phyloP scores from a whole-genome alignment of 768 basidiomycete species.

The Cytidiella melzeri region DNA sequence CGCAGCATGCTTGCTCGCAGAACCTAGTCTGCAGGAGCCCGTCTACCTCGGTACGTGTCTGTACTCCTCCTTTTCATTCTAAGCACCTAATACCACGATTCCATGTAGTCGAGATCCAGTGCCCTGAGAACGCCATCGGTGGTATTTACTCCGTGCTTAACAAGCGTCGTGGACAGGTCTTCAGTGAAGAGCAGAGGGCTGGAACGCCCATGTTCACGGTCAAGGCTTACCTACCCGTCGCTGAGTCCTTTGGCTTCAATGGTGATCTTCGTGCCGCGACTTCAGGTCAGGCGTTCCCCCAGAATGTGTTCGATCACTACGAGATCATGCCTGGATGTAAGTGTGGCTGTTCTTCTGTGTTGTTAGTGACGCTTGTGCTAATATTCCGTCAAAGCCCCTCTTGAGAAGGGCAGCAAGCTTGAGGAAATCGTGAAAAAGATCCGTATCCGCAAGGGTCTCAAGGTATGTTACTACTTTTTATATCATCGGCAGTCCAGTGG shows the following conservation, averaged over 20 bases:
- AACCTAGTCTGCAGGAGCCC: constrained; percentile 91
- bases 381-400: constrained; percentile 42
- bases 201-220: constrained; percentile 99
- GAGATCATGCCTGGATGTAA: constrained; percentile 76
- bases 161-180: constrained; percentile 97
- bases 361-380: constrained; percentile 2
- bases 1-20: constrained; percentile 89
- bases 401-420: constrained; percentile 88
- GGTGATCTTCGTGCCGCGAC: constrained; percentile 90
- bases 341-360: constrained; percentile 25
- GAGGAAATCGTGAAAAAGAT: constrained; percentile 79
- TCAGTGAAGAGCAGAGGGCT: constrained; percentile 92
- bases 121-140: constrained; percentile 95
- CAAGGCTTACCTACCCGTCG: constrained; percentile 92
- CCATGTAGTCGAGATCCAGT: constrained; percentile 86
- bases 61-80: background rate
- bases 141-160: constrained; percentile 94
- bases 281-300: constrained; percentile 97
- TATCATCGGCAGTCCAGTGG: constrained; percentile 6
- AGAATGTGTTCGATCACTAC: constrained; percentile 92
- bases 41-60: constrained; percentile 73
- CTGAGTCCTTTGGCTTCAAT: constrained; percentile 96
- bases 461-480: constrained; percentile 40
- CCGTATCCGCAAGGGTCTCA: constrained; percentile 92
- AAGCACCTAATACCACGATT: constrained; percentile 10